Conservation (phyloP, 257 asterid species). For the Salvia hispanica region DNA sequence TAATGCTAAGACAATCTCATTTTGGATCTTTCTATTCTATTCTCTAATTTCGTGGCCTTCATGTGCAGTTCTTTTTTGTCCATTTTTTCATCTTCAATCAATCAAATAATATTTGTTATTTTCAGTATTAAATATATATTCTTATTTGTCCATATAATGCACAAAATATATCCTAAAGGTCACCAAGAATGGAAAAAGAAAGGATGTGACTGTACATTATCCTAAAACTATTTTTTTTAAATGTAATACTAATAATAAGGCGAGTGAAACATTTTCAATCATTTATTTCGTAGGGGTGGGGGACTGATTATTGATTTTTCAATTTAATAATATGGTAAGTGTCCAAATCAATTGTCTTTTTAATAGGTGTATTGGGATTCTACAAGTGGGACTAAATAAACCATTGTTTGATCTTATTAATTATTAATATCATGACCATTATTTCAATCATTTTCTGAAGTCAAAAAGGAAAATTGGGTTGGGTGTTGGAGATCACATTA, state of each 20-base stretch:
- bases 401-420: conserved; percentile 25
- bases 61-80: conserved; percentile 2
- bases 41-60: background rate
- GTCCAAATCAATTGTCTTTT: conserved; percentile 43
- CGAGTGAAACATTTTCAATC: too few relatives aligned
- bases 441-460: conserved; percentile 33
- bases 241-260: background rate
- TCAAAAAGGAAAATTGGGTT: conserved; percentile 36
- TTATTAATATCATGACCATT: conserved; percentile 22
- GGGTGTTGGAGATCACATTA: conserved; percentile 35
- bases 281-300: too few relatives aligned
- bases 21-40: conserved; percentile 24
- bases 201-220: conserved; percentile 21
- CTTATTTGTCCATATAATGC: conserved; percentile 17
- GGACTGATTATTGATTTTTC: background rate
- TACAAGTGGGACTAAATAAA: conserved; percentile 38
- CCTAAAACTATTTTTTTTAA: background rate
- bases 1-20: conserved; percentile 15
- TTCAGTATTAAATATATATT: background rate
- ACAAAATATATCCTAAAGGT: conserved; percentile 22
- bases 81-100: conserved; percentile 17
- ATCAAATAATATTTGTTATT: background rate
- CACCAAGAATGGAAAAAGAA: conserved; percentile 2
- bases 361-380: conserved; percentile 46
- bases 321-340: conserved; percentile 32